A percentile compares a stretch with the other conserved stretches of the same genome.
These are phyloP conservation scores for Mitragyna speciosa DNA, from an alignment of 257 asterid species.

Conservation along the genomic window DNA sequence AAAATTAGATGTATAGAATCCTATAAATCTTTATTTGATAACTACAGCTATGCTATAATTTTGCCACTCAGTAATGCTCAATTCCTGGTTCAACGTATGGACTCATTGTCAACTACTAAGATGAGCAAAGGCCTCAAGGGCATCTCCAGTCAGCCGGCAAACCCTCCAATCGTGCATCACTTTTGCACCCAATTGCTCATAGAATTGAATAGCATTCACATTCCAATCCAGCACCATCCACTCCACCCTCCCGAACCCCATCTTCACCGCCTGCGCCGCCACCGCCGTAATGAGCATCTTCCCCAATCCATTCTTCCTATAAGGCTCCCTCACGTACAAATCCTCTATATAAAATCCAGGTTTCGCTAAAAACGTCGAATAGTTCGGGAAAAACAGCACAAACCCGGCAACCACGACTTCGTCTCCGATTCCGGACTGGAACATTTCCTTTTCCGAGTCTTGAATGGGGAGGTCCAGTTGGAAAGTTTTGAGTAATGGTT, in stretches of 20 bases:
- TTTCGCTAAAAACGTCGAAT: conserved; percentile 73
- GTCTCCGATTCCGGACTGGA: conserved; percentile 36
- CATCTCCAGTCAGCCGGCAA: conserved; percentile 75
- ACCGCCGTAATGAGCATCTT: conserved; percentile 63
- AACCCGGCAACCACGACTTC: conserved; percentile 57
- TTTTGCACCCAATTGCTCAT: conserved; percentile 84
- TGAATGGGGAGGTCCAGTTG: conserved; percentile 60
- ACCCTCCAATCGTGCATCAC: conserved; percentile 75
- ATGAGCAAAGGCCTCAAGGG: conserved; percentile 59
- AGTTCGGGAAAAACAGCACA: conserved; percentile 79
- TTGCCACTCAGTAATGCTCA: too few relatives aligned
- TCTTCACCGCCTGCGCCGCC: conserved; percentile 82
- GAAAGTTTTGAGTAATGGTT: conserved; percentile 32
- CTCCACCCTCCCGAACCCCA: conserved; percentile 87
- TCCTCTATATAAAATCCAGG: conserved; percentile 86
- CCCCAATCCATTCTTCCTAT: conserved; percentile 83
- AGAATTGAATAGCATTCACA: conserved; percentile 59
- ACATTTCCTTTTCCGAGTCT: conserved; percentile 55
- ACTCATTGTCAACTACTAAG: conserved; percentile 30
- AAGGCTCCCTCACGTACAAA: conserved; percentile 76
- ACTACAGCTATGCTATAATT: too few relatives aligned
- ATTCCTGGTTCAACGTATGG: too few relatives aligned
- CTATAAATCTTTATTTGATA: too few relatives aligned
- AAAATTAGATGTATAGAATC: too few relatives aligned
- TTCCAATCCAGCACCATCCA: conserved; percentile 96